Evolutionary conservation across 2,329 filamentous ascomycete species (phyloP).

Genomic region (Pseudocercospora fuligena): DNA sequence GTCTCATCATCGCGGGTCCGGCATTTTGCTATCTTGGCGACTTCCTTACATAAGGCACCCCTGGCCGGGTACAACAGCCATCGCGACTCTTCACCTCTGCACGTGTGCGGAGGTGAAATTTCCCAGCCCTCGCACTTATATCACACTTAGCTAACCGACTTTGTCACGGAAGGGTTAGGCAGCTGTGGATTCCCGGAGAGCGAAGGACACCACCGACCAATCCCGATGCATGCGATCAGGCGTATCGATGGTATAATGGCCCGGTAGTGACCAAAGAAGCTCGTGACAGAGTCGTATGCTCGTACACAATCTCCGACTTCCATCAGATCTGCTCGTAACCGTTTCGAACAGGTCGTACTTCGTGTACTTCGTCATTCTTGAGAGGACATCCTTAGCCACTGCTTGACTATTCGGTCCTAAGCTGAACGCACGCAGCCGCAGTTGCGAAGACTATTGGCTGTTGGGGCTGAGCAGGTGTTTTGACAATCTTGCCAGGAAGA

Average conservation of each 20-base stretch:
- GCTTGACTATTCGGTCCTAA: not conserved
- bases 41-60: not conserved
- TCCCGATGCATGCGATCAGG: too few relatives aligned
- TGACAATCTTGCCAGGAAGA: not conserved
- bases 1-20: not conserved
- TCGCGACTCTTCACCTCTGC: not conserved
- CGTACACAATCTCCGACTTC: too few relatives aligned
- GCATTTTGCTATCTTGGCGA: not conserved
- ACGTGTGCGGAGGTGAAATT: not conserved
- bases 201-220: too few relatives aligned
- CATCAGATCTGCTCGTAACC: not conserved
- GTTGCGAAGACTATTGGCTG: not conserved
- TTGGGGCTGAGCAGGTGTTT: too few relatives aligned
- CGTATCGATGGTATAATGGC: too few relatives aligned
- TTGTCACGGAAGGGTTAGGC: not conserved
- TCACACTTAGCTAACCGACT: too few relatives aligned
- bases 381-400: not conserved
- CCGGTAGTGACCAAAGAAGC: not conserved
- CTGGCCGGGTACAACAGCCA: not conserved
- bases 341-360: not conserved
- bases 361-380: not conserved
- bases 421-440: not conserved
- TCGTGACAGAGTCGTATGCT: not conserved
- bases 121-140: not conserved
- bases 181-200: not conserved